phyloP scores from a whole-genome alignment of 768 basidiomycete species.

The Hericium coralloides region DNA sequence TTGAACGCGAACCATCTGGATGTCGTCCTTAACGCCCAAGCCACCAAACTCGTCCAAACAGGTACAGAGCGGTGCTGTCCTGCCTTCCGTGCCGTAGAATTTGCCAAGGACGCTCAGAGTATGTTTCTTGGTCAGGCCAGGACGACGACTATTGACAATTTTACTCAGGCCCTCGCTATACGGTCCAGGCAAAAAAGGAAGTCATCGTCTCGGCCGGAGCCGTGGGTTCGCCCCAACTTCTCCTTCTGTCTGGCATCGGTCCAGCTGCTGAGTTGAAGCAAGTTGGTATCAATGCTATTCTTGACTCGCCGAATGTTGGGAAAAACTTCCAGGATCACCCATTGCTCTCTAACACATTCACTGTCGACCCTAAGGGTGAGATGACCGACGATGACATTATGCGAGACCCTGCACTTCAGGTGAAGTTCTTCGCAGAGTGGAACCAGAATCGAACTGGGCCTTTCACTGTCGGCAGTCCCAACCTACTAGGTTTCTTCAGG shows the following conservation, averaged over 20 bases:
- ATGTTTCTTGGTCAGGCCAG: background rate
- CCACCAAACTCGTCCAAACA: slow-evolving; percentile 10
- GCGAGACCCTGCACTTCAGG: slow-evolving; percentile 4
- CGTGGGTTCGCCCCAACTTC: background rate
- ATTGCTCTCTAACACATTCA: background rate
- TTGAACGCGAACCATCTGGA: background rate
- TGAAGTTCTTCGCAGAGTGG: slow-evolving; percentile 4
- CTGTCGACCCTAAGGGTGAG: slow-evolving; percentile 1
- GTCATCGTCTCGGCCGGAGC: slow-evolving; percentile 2
- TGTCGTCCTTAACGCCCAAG: slow-evolving; percentile 7
- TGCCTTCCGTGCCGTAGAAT: slow-evolving; percentile 5
- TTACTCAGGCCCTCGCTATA: background rate
- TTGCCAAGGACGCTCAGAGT: background rate
- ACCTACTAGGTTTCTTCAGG: slow-evolving; percentile 1
- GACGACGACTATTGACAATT: background rate
- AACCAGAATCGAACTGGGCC: slow-evolving; percentile 4
- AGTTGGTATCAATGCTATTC: slow-evolving; percentile 18
- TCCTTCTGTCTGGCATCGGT: slow-evolving; percentile 28
- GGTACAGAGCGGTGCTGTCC: background rate
- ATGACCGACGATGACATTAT: slow-evolving; percentile 2
- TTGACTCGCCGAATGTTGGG: slow-evolving; percentile 30
- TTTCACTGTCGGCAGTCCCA: background rate
- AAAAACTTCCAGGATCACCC: slow-evolving; percentile 26
- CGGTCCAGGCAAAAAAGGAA: background rate
- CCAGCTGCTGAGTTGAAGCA: slow-evolving; percentile 16